Base-by-base conservation (phyloP, 495 filamentous ascomycete genomes). In the Xylaria telfairii region DNA sequence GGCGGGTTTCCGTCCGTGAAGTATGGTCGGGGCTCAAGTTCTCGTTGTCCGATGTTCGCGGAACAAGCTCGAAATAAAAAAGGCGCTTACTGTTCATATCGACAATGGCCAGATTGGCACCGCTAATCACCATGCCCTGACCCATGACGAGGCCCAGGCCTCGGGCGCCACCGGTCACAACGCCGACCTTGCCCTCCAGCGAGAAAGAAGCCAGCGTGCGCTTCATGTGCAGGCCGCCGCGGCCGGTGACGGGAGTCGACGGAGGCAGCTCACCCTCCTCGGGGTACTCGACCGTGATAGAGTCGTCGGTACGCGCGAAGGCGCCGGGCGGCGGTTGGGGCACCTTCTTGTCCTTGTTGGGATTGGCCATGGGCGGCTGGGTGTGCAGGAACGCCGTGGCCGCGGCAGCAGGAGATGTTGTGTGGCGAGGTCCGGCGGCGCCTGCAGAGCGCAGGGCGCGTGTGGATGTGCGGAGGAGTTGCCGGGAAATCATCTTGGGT, bases 81-180 rank as follows among this genome's bases (percentile, higher is more conserved):
- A 24, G 39, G 19, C 61, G 88, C 91, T 59, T 82, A 96, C 94
- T 91, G 80, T 97, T 97, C 79, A 97, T 78, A 81, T 98, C 95
- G 19, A 97, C 92, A 83, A 98, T 92, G 9, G 95, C 95, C 71
- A 97, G 85, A 79, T 97, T 92, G 9, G 93, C 93, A 39, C 95
- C 95, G 67, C 91, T 94, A 15, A 91, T 88, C 34, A 97, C 91
- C 72, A 96, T 87, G 5, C 90, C 94, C 79, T 97, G 93, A 44
- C 89, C 91, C 95, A 98, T 97, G 42, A 97, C 94, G 73, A 97
- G 83, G 60, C 94, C 94, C 74, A 97, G 79, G 5, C 94, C 94
- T 73, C 94, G 85, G 47, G 94, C 94, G 73, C 94, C 94, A 41
- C 94, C 94, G 13, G 94, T 97, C 2, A 97, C 92, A 7, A 96